phyloP scores from a whole-genome alignment of 139 green algal species.

The Limnomonas spitsbergensis region DNA sequence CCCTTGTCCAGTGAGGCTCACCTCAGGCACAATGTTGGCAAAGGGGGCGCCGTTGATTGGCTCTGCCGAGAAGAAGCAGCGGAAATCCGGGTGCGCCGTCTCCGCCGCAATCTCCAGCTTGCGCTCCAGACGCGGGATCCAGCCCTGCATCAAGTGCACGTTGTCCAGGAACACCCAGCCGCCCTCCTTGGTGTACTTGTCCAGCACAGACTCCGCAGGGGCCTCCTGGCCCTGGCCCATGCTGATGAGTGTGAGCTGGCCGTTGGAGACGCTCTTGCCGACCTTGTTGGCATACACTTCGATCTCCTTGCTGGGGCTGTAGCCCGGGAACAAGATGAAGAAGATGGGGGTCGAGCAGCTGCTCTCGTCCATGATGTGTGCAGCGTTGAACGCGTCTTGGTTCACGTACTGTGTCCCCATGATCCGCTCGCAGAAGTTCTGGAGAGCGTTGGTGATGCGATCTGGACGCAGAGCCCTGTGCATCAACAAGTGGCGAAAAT shows the following conservation, averaged over 20 bases:
- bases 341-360: slow-evolving; percentile 74
- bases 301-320: slow-evolving; percentile 83
- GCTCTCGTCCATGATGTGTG: slow-evolving; percentile 67
- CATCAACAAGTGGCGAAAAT: no score
- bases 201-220: slow-evolving; percentile 73
- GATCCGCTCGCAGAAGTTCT: slow-evolving; percentile 52
- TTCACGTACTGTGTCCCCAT: slow-evolving; percentile 68
- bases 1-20: no score
- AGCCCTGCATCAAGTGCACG: slow-evolving; percentile 87
- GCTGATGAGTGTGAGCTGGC: slow-evolving; percentile 76
- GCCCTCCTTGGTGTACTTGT: slow-evolving; percentile 80
- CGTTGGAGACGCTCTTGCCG: slow-evolving; percentile 69
- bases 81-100: slow-evolving; percentile 78
- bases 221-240: slow-evolving; percentile 87
- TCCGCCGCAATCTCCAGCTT: slow-evolving; percentile 82
- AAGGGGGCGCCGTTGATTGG: slow-evolving; percentile 83
- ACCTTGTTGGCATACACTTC: slow-evolving; percentile 70
- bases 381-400: slow-evolving; percentile 70
- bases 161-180: slow-evolving; percentile 92
- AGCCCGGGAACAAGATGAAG: slow-evolving; percentile 88
- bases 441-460: slow-evolving; percentile 77
- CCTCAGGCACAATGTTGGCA: slow-evolving; percentile 74
- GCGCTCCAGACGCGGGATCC: slow-evolving; percentile 79
- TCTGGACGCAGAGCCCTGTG: slow-evolving; percentile 73
- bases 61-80: slow-evolving; percentile 88